These are phyloP conservation scores for Linderniella brevidens DNA, from an alignment of 257 asterid species.

Conservation along the genomic window DNA sequence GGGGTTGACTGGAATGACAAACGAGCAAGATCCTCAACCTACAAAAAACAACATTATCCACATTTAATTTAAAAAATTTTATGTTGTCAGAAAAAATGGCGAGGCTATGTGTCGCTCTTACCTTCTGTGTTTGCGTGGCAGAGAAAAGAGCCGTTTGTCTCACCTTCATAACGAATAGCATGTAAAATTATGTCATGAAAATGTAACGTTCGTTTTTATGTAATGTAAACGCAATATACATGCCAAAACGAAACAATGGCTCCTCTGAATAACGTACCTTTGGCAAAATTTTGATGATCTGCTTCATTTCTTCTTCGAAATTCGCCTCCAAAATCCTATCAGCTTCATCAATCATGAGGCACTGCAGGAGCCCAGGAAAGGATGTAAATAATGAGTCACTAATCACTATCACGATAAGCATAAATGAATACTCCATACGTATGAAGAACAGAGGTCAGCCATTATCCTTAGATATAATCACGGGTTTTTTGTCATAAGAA, in stretches of 20 bases:
- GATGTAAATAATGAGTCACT: not conserved
- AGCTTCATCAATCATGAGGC: constrained; percentile 91
- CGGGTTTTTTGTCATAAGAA: not conserved
- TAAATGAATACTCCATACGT: not conserved
- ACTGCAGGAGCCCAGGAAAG: constrained; percentile 38
- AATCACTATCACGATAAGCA: not conserved
- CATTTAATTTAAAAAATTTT: too few relatives aligned
- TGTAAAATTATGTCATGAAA: constrained; percentile 10
- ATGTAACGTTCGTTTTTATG: too few relatives aligned
- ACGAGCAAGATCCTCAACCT: constrained; percentile 96
- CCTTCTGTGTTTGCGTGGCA: constrained; percentile 96
- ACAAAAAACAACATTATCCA: constrained; percentile 16
- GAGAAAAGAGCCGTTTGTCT: constrained; percentile 96
- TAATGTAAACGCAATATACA: too few relatives aligned
- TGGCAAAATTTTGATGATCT: constrained; percentile 60
- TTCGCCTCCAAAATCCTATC: constrained; percentile 92
- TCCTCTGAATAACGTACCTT: constrained; percentile 42
- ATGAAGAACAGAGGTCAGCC: too few relatives aligned
- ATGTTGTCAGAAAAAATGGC: too few relatives aligned
- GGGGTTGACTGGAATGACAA: constrained; percentile 66
- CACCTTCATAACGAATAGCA: constrained; percentile 26
- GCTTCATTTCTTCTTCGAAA: constrained; percentile 90
- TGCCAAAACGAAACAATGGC: too few relatives aligned
- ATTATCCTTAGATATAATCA: too few relatives aligned
- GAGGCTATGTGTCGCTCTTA: constrained; percentile 16